These are phyloP conservation scores for Monotropa hypopitys DNA, from an alignment of 179 eudicot genomes.

Conservation along the genomic window DNA sequence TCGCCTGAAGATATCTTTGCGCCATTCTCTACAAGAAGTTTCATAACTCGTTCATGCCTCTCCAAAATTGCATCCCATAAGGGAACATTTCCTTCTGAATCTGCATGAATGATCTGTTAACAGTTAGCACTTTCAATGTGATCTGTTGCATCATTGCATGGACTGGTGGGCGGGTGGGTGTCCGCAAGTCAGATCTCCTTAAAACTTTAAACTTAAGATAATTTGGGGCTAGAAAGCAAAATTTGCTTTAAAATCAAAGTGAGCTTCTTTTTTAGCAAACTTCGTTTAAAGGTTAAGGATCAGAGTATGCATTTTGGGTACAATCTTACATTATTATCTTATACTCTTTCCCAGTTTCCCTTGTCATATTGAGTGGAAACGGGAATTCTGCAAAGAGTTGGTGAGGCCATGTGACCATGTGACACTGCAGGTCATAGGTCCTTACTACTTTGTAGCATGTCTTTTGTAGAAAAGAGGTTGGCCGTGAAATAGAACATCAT, in stretches of 20 bases:
- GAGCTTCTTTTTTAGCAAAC: background rate
- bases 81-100: constrained; percentile 67
- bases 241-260: background rate
- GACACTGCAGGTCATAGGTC: background rate
- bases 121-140: background rate
- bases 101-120: constrained; percentile 19
- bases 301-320: too few relatives aligned
- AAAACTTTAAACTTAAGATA: background rate
- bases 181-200: background rate
- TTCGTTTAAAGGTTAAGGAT: too few relatives aligned
- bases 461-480: background rate
- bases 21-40: constrained; percentile 37
- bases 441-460: background rate
- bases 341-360: too few relatives aligned
- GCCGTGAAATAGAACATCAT: background rate
- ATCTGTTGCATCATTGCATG: background rate
- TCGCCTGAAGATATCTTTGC: constrained; percentile 52
- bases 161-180: background rate
- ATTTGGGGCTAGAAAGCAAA: background rate
- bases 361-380: too few relatives aligned
- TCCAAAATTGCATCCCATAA: constrained; percentile 78
- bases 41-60: constrained; percentile 34
- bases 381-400: too few relatives aligned
- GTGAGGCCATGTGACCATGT: too few relatives aligned
- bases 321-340: too few relatives aligned